phyloP scores from a whole-genome alignment of 1,139 yeast genomes.

The Saccharomycopsis phalli region DNA sequence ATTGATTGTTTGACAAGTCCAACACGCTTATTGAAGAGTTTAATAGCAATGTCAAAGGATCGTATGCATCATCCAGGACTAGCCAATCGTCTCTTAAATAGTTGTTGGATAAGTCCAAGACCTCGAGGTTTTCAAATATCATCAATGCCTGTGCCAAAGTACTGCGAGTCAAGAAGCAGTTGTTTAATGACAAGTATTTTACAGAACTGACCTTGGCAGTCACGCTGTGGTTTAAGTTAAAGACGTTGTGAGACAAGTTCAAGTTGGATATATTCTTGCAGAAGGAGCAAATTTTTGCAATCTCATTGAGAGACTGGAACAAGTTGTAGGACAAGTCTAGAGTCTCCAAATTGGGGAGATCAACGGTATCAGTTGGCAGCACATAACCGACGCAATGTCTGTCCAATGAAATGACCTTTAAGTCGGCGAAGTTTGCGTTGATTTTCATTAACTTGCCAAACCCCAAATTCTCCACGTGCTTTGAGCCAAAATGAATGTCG shows the following conservation, averaged over 20 bases:
- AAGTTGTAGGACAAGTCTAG: conserved; percentile 62
- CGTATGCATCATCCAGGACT: no score
- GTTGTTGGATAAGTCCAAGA: neutral
- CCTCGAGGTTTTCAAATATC: conserved; percentile 21
- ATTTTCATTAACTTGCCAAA: conserved; percentile 44
- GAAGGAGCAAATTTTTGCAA: conserved; percentile 32
- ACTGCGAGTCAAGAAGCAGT: neutral
- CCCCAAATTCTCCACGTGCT: conserved; percentile 54
- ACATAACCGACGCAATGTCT: conserved; percentile 28
- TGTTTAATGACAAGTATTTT: neutral
- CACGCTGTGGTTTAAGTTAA: conserved; percentile 23
- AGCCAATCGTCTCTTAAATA: no score
- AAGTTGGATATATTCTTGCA: conserved; percentile 36
- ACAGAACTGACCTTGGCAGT: neutral
- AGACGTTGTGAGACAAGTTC: conserved; percentile 56
- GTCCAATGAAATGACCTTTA: conserved; percentile 45
- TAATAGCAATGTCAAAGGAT: neutral
- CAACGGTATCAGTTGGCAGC: no score
- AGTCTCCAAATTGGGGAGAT: conserved; percentile 28
- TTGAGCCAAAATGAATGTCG: conserved; percentile 40
- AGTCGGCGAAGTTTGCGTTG: conserved; percentile 38
- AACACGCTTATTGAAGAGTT: conserved; percentile 12
- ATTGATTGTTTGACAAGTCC: conserved; percentile 25
- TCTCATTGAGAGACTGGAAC: conserved; percentile 33
- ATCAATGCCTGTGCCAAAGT: conserved; percentile 25